These are phyloP conservation scores for Termitomyces sp. DNA, from an alignment of 768 basidiomycete genomes.

Conservation along the genomic window DNA sequence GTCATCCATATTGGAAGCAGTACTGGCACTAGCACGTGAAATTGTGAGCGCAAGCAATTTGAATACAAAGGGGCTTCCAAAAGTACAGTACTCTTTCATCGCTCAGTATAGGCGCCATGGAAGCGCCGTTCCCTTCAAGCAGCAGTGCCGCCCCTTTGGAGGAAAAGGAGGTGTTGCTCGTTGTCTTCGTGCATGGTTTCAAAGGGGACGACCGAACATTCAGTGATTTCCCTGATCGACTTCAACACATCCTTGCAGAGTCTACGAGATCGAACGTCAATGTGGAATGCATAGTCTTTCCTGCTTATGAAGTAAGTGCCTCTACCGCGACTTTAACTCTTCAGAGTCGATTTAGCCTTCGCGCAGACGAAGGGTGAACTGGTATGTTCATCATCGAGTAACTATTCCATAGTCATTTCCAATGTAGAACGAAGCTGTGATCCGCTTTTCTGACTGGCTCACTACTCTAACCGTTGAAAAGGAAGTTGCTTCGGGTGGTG, in stretches of 20 bases:
- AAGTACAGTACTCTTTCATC: not conserved
- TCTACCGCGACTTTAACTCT: not conserved
- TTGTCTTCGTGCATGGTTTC: constrained; percentile 80
- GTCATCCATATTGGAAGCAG: not conserved
- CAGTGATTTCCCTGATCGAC: constrained; percentile 67
- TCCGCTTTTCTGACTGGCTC: constrained; percentile 89
- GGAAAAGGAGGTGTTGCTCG: constrained; percentile 45
- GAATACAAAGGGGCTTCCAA: not conserved
- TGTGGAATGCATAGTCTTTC: constrained; percentile 80
- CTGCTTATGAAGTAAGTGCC: constrained; percentile 72
- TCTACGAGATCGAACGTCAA: constrained; percentile 41
- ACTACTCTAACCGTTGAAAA: constrained; percentile 81
- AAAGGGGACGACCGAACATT: constrained; percentile 65
- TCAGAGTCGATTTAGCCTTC: not conserved
- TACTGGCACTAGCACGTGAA: not conserved
- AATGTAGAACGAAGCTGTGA: constrained; percentile 68
- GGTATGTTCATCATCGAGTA: constrained; percentile 37
- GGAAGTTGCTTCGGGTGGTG: constrained; percentile 71
- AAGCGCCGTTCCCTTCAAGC: not conserved
- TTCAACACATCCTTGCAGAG: constrained; percentile 71
- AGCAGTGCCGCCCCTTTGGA: not conserved
- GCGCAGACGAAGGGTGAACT: constrained; percentile 83
- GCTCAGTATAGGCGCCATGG: not conserved
- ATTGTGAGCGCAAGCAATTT: not conserved
- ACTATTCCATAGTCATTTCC: not conserved